phyloP scores from a whole-genome alignment of 2,329 filamentous ascomycete species.

The Xylaria sp. region DNA sequence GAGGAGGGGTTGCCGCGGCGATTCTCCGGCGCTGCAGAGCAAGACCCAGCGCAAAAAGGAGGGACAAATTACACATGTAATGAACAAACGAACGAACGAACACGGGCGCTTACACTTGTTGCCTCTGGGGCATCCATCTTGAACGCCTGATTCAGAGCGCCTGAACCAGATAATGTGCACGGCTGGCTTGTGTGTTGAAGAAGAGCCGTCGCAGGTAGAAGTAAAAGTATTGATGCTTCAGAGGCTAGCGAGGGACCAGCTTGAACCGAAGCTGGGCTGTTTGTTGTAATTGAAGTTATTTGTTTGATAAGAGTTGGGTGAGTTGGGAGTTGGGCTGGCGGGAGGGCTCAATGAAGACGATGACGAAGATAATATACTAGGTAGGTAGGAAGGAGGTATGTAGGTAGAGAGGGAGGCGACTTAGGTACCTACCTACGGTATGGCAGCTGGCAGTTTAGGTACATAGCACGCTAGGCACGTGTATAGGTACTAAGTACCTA shows the following conservation, averaged over 20 bases:
- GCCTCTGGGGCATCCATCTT: constrained; percentile 38
- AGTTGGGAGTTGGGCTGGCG: constrained; percentile 13
- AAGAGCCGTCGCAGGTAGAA: neutral
- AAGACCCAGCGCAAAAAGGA: neutral
- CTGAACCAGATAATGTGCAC: neutral
- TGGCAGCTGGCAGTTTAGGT: too few species aligned
- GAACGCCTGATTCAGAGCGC: constrained; percentile 21
- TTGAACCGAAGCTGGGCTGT: constrained; percentile 7
- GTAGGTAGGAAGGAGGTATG: neutral
- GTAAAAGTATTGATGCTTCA: neutral
- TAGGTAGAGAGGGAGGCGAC: too few species aligned
- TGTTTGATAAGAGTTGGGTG: constrained; percentile 20
- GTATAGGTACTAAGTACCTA: neutral
- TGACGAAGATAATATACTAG: constrained; percentile 29
- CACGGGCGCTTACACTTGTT: constrained; percentile 25
- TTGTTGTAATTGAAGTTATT: constrained; percentile 9
- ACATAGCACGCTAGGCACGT: too few species aligned
- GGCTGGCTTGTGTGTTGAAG: constrained; percentile 2
- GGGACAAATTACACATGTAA: constrained; percentile 1
- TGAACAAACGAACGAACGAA: constrained; percentile 10
- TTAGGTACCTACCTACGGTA: too few species aligned
- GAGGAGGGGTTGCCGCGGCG: neutral
- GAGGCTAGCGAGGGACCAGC: neutral
- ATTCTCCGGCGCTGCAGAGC: neutral
- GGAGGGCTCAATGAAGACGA: too few species aligned